Base-by-base conservation (phyloP, 1,284 basidiomycete species). In the Pseudozyma sp. region DNA sequence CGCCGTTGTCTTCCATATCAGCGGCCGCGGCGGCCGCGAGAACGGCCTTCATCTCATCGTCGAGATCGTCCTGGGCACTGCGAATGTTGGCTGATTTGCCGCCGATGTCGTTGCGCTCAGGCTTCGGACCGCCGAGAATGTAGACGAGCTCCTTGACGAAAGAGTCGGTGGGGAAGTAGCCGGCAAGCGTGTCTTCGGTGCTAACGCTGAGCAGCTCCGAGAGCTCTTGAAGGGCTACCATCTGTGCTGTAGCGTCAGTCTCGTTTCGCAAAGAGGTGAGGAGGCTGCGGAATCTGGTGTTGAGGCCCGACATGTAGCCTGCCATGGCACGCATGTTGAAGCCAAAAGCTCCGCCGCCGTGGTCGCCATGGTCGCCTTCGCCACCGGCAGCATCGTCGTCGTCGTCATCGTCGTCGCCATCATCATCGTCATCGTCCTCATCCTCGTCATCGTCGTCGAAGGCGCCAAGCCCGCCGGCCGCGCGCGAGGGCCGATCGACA, bases 121-220 rank as follows among this genome's bases (percentile, higher is more conserved):
- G 79, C 55, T 79, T 77, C 17, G 89, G 87, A 1, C 97, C 97
- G 33, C 93, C 92, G 48, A 99, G 88, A 73, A 97, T 94, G 81
- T 90, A 90, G 70, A 99, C 91, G 47, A 99, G 89, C 85, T 98
- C 97, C 76, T 91, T 90, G 44, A 96, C 93, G 83, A 94, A 98
- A 14, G 91, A 89, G 79, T 96, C 94, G 31, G 94, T 91, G 72
- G 93, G 93, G 86, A 99, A 96, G 39, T 92, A 96, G 46, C 94
- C 94, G 14, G 93, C 92, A 44, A 99, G 88, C 0, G 94, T 97
- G 84, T 99, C 97, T 86, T 99, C 96, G 7, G 94, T 98, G 85
- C 93, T 94, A 86, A 99, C 95, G 71, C 93, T 93, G 59, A 99
- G 90, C 46, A 97, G 85, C 84, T 99, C 97, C 83, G 92, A 94